phyloP scores from a whole-genome alignment of 2,329 filamentous ascomycete species.

The Exophiala oligosperma region DNA sequence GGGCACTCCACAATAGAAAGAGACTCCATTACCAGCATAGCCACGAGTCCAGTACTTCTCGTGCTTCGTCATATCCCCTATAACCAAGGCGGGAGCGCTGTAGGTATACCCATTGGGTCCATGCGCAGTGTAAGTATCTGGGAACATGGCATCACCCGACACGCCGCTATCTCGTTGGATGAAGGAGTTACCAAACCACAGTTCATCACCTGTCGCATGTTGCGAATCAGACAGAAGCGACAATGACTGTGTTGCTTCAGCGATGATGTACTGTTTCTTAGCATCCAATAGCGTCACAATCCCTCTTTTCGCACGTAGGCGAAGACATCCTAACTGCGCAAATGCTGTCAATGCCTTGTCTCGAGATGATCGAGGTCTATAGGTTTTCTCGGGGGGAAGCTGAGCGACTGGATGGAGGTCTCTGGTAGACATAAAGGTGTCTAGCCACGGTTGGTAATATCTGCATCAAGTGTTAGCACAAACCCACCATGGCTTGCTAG shows the following conservation, averaged over 20 bases:
- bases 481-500: no score
- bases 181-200: constrained; percentile 35
- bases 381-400: constrained; percentile 16
- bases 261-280: constrained; percentile 50
- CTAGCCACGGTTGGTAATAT: constrained; percentile 28
- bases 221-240: constrained; percentile 36
- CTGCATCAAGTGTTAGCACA: not conserved
- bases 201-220: constrained; percentile 31
- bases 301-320: constrained; percentile 44
- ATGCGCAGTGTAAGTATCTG: constrained; percentile 14
- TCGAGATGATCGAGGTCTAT: constrained; percentile 31
- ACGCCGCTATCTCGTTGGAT: constrained; percentile 33
- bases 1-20: constrained; percentile 62
- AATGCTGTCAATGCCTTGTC: constrained; percentile 48
- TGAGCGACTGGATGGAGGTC: constrained; percentile 13
- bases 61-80: constrained; percentile 42
- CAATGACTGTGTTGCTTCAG: constrained; percentile 50
- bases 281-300: constrained; percentile 55
- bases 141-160: constrained; percentile 31
- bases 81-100: constrained; percentile 28
- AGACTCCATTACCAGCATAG: constrained; percentile 39
- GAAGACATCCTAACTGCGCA: constrained; percentile 50
- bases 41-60: constrained; percentile 39
- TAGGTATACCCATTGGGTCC: constrained; percentile 20
- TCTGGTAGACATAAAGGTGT: constrained; percentile 29